Evolutionary conservation across 176 grass and related monocot genomes (phyloP).

Genomic region (Stipa capillata): DNA sequence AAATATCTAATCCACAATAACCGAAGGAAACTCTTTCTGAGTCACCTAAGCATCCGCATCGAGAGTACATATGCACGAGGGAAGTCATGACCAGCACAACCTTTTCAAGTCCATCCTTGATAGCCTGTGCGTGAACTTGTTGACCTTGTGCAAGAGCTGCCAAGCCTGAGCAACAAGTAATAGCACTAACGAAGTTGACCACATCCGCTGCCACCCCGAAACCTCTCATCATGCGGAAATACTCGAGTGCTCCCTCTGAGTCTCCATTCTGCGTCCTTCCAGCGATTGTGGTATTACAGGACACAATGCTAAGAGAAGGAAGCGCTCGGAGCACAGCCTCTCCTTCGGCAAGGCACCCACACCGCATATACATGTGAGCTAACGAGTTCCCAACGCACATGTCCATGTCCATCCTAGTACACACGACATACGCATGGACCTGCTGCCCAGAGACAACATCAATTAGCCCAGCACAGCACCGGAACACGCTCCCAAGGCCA

Average conservation of each 20-base stretch:
- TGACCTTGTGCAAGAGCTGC: slow-evolving; percentile 54
- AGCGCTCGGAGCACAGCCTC: slow-evolving; percentile 28
- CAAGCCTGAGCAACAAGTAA: slow-evolving; percentile 55
- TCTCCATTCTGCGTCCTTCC: slow-evolving; percentile 66
- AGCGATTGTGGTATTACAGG: slow-evolving; percentile 49
- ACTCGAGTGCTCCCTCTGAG: slow-evolving; percentile 42
- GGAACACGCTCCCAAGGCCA: slow-evolving; percentile 45
- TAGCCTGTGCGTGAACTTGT: slow-evolving; percentile 44
- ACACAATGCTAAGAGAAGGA: slow-evolving; percentile 38
- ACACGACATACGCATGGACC: slow-evolving; percentile 36
- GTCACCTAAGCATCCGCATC: slow-evolving; percentile 52
- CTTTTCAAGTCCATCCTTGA: slow-evolving; percentile 37
- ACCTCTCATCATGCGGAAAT: slow-evolving; percentile 60
- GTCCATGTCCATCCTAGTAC: slow-evolving; percentile 39
- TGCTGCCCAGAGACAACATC: slow-evolving; percentile 38
- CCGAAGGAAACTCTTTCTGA: slow-evolving; percentile 36
- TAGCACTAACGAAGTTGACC: slow-evolving; percentile 41
- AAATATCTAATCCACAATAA: slow-evolving; percentile 28
- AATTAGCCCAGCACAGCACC: slow-evolving; percentile 43
- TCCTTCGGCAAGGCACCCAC: slow-evolving; percentile 30
- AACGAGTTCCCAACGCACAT: slow-evolving; percentile 49
- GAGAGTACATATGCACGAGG: slow-evolving; percentile 64
- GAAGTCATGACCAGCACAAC: slow-evolving; percentile 39
- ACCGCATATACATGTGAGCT: slow-evolving; percentile 68
- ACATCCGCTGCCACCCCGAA: slow-evolving; percentile 30